Evolutionary conservation across 2,329 filamentous ascomycete genomes (phyloP).

Genomic region (Penicillium aurantiogriseum): DNA sequence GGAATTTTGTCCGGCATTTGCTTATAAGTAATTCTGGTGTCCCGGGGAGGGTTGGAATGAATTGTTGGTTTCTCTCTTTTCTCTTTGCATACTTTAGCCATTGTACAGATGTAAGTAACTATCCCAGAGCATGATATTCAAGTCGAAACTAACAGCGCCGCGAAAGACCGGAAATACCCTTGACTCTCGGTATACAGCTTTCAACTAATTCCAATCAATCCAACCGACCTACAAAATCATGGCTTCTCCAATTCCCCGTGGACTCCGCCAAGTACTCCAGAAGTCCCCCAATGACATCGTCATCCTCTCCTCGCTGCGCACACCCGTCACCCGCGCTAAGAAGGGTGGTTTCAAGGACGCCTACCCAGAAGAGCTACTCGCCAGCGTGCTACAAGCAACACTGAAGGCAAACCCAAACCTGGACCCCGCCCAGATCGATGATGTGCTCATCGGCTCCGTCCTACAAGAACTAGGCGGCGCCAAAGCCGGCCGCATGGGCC

Average conservation of each 20-base stretch:
- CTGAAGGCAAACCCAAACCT: slow-evolving; percentile 71
- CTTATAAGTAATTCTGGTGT: slow-evolving; percentile 27
- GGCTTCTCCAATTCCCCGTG: slow-evolving; percentile 56
- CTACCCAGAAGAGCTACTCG: slow-evolving; percentile 85
- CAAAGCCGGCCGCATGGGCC: slow-evolving; percentile 88
- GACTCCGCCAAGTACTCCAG: slow-evolving; percentile 71
- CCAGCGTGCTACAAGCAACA: slow-evolving; percentile 62
- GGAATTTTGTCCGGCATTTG: slow-evolving; percentile 44
- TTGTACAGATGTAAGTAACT: slow-evolving; percentile 2
- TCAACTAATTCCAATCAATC: slow-evolving; percentile 6
- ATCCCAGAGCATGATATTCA: not conserved
- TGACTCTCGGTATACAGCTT: slow-evolving; percentile 7
- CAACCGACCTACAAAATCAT: slow-evolving; percentile 34
- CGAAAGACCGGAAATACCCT: slow-evolving; percentile 1
- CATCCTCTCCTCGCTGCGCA: slow-evolving; percentile 86
- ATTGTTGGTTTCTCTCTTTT: slow-evolving; percentile 6
- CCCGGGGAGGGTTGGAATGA: not conserved
- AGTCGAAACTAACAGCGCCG: not conserved
- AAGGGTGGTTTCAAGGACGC: slow-evolving; percentile 82
- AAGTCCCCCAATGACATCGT: slow-evolving; percentile 81
- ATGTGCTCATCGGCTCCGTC: slow-evolving; percentile 84
- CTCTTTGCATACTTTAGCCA: not conserved
- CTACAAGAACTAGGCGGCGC: slow-evolving; percentile 85
- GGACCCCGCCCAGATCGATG: slow-evolving; percentile 67
- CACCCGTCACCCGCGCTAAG: slow-evolving; percentile 78